Evolutionary conservation across 2,329 filamentous ascomycete genomes (phyloP), one percentile per base, ranked within the genome.

Genomic region (Ophiocordyceps australis): DNA sequence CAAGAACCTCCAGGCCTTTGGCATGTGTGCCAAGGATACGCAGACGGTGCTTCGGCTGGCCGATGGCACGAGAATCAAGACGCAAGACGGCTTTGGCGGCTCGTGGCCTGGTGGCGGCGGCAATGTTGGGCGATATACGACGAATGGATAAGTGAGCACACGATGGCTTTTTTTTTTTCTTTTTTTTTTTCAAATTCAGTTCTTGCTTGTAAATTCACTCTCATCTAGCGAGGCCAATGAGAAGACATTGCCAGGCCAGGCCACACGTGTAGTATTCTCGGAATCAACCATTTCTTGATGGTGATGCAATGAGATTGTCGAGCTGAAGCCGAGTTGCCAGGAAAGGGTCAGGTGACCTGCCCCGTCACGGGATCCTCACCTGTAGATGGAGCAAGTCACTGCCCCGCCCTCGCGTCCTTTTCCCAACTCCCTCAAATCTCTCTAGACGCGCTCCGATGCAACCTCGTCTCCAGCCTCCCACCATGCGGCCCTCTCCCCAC

Each of bases 21-120:
- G 54, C 5, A 28, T 57, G 23, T 56, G 52, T 35, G 49, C 49
- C 17, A 55, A 54, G 38, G 49, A 51, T 25, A 43, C 50, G 0
- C 37, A 35, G 17, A 40, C 43, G 3, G 41, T 42, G 2, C 33
- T 57, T 20, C 45, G 39, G 8, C 36, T 55, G n/a, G 50, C 39
- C 5, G 39, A 54, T 18, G 50, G 47, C 16, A 46, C 43, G 1
- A 35, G 35, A 4, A 42, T 54, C 18, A 28, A 33, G 9, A 39
- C 48, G 3, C 35, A 43, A 12, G 32, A 37, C 8, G 43, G 41
- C 5, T 54, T 51, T 27, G 43, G 36, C 2, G 50, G 51, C 7
- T 47, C 46, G 7, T 54, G 50, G 50, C 25, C 33, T 13, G 31
- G 24, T 5, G 32, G 33, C 12, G 49, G 49, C 16, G 44, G 47